Base-by-base conservation (phyloP, 2,329 filamentous ascomycete genomes). In the Allantophomopsis cytisporea region DNA sequence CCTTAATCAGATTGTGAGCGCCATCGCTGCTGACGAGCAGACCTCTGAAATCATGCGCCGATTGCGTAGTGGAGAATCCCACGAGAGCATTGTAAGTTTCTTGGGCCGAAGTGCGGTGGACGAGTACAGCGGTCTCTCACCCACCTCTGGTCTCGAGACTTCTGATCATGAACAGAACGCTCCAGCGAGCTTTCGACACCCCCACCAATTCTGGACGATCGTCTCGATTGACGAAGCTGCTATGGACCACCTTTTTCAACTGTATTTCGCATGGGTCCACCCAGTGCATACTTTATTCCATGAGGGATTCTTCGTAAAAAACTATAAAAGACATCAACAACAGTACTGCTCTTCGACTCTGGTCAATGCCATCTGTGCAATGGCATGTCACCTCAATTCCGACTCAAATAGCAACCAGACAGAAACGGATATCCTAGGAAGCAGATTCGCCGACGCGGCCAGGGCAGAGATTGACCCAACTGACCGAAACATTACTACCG, bases 221-320 rank as follows among this genome's bases (percentile, higher is more conserved):
- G 53, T 58, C 17, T 54, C 48, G 2, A 36, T 40, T 5, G 49
- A 57, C 21, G 31, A 39, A 3, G 38, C 40, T 2, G 36, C 54
- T 12, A 34, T 56, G 17, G 43, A 56, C 17, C 55, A 58, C 38
- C 41, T 58, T 2, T 52, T 58, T 36, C 46, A 51, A 28, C 43
- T 58, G 12, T 58, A 56, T 38, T 58, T 58, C 41, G 46, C 52
- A 12, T 58, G 55, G 55, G 43, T 57, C 5, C 55, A 58, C 42
- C 55, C 55, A 3, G 50, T 56, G n/a, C 51, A 56, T 38, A 54
- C 53, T 15, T 37, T 57, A 31, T 57, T 58, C 41, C 49, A 45
- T 30, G 54, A 57, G 36, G 47, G 47, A 12, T 46, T 44, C 37
- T 58, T 58, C 38, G 44, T 49, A 8, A 41, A 53, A 7, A 48